Conservation (phyloP, 2,329 filamentous ascomycete species). For the Calonectria crousiana region DNA sequence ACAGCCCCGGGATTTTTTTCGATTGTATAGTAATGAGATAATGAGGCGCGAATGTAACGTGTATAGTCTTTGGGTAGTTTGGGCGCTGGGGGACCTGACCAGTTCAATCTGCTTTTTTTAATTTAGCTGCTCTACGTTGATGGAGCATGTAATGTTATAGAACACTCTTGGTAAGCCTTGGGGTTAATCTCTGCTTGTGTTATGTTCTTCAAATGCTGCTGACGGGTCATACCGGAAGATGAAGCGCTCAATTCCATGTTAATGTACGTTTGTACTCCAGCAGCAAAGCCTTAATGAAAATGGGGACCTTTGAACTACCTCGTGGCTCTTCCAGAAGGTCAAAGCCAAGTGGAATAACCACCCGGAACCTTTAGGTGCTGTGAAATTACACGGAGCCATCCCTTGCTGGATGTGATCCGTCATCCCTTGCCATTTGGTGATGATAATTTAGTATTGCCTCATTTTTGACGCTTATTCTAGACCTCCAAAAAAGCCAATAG, state of each 20-base stretch:
- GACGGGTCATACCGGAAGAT: no score
- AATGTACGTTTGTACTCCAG: no score
- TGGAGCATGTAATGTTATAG: not conserved
- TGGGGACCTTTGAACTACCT: not conserved
- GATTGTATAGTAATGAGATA: not conserved
- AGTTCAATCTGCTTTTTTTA: not conserved
- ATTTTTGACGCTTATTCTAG: not conserved
- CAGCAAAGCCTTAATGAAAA: not conserved
- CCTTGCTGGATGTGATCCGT: not conserved
- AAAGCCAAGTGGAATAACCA: not conserved
- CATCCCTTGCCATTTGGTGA: not conserved
- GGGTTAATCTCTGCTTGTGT: not conserved
- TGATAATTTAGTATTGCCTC: not conserved
- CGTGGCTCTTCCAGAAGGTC: not conserved
- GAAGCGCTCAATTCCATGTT: no score
- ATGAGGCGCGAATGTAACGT: not conserved
- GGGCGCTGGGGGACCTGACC: fast-evolving
- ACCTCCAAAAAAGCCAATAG: not conserved
- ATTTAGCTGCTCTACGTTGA: not conserved
- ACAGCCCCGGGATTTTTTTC: not conserved
- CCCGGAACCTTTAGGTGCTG: not conserved
- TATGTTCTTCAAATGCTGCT: no score
- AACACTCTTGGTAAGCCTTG: not conserved
- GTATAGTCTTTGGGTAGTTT: not conserved
- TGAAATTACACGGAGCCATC: not conserved